A percentile compares a stretch with the other conserved stretches of the same genome.
Evolutionary conservation across 2,329 filamentous ascomycete species (phyloP).

Genomic region (Xylogone sp.): DNA sequence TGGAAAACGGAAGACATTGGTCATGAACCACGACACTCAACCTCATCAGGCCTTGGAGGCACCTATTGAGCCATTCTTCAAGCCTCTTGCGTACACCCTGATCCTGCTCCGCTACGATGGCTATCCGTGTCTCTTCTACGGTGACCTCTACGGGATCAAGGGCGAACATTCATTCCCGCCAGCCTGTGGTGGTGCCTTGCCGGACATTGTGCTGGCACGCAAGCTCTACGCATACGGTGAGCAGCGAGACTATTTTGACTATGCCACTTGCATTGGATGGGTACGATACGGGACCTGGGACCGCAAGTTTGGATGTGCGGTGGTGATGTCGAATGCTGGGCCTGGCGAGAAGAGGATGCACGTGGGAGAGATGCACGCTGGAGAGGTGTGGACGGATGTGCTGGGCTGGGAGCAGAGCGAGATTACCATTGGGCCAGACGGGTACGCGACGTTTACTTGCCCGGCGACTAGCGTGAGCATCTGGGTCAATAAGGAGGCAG

Average conservation of each 20-base stretch:
- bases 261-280: slow-evolving; percentile 56
- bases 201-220: slow-evolving; percentile 56
- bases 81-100: slow-evolving; percentile 66
- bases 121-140: slow-evolving; percentile 67
- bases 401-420: slow-evolving; percentile 49
- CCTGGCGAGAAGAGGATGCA: slow-evolving; percentile 54
- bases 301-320: slow-evolving; percentile 48
- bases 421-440: slow-evolving; percentile 54
- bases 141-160: slow-evolving; percentile 62
- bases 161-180: slow-evolving; percentile 45
- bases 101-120: slow-evolving; percentile 63
- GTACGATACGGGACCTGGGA: slow-evolving; percentile 45
- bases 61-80: slow-evolving; percentile 63
- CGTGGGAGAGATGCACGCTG: slow-evolving; percentile 53
- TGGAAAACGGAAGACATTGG: slow-evolving; percentile 63
- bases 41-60: slow-evolving; percentile 59
- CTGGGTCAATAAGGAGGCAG: slow-evolving; percentile 55
- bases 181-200: slow-evolving; percentile 49
- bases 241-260: slow-evolving; percentile 61
- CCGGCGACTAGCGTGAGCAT: slow-evolving; percentile 52
- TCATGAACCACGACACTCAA: slow-evolving; percentile 71
- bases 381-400: slow-evolving; percentile 62
- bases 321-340: slow-evolving; percentile 51
- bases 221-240: slow-evolving; percentile 64
- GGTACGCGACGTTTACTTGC: slow-evolving; percentile 56